Conservation (phyloP, 805 yeast species). For the Myxozyma mucilagina region DNA sequence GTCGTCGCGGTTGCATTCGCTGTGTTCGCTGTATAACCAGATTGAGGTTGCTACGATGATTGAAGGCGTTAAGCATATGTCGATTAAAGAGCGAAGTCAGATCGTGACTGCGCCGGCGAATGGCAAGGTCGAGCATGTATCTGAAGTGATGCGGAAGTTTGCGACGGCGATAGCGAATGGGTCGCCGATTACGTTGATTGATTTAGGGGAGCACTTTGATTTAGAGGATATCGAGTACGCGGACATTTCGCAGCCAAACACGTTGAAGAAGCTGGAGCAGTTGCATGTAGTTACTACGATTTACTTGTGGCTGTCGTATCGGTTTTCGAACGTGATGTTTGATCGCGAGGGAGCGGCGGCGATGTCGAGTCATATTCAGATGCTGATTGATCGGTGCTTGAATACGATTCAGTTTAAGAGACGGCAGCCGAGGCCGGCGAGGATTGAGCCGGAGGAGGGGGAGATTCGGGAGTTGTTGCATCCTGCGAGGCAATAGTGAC, state of each 20-base stretch:
- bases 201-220: slow-evolving; percentile 42
- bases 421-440: neutral
- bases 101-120: slow-evolving; percentile 66
- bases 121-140: slow-evolving; percentile 38
- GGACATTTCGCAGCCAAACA: slow-evolving; percentile 13
- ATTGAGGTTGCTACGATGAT: slow-evolving; percentile 49
- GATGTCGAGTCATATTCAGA: slow-evolving; percentile 45
- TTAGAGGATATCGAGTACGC: slow-evolving; percentile 20
- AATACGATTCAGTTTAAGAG: slow-evolving; percentile 24
- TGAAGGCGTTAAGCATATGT: slow-evolving; percentile 45
- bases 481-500: too few species aligned
- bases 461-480: neutral
- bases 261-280: slow-evolving; percentile 28
- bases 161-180: slow-evolving; percentile 58
- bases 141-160: slow-evolving; percentile 49
- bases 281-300: slow-evolving; percentile 37
- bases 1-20: slow-evolving; percentile 39
- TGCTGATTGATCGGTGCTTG: slow-evolving; percentile 23
- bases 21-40: slow-evolving; percentile 46
- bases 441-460: neutral
- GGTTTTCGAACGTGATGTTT: slow-evolving; percentile 79
- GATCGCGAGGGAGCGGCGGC: slow-evolving; percentile 75
- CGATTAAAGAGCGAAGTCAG: slow-evolving; percentile 58
- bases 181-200: slow-evolving; percentile 56
- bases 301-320: slow-evolving; percentile 74